These are phyloP conservation scores for Fusarium buharicum DNA, from an alignment of 2,329 filamentous ascomycete species.

Conservation along the genomic window DNA sequence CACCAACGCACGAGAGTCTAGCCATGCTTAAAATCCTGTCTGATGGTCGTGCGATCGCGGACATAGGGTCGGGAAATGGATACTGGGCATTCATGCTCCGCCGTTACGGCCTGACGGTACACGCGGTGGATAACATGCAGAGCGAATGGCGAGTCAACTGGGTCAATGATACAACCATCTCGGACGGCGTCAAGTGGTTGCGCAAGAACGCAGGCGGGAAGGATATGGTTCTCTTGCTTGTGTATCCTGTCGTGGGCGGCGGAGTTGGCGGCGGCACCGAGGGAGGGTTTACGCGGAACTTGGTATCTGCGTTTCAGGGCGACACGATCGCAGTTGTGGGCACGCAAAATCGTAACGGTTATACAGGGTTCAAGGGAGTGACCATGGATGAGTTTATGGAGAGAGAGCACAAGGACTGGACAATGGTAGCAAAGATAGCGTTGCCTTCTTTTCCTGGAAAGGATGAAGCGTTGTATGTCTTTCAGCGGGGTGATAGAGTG, in stretches of 20 bases:
- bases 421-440: constrained; percentile 70
- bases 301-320: constrained; percentile 70
- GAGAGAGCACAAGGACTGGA: constrained; percentile 66
- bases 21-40: constrained; percentile 67
- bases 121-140: constrained; percentile 73
- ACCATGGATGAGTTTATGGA: constrained; percentile 75
- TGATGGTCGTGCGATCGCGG: constrained; percentile 65
- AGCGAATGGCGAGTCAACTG: constrained; percentile 75
- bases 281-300: constrained; percentile 70
- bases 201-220: constrained; percentile 59
- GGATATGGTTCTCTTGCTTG: constrained; percentile 71
- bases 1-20: constrained; percentile 74
- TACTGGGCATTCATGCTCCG: constrained; percentile 81
- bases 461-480: constrained; percentile 79
- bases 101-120: constrained; percentile 63
- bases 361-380: constrained; percentile 73
- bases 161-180: constrained; percentile 72
- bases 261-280: constrained; percentile 72
- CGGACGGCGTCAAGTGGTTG: constrained; percentile 70
- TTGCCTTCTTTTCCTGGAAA: constrained; percentile 81
- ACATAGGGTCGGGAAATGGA: constrained; percentile 77
- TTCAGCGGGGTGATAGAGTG: constrained; percentile 60
- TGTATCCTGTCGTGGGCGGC: constrained; percentile 76
- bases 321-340: constrained; percentile 76
- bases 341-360: constrained; percentile 79